Evolutionary conservation across 192 early-diverging fungal genomes (phyloP), one percentile per base, ranked within the genome.

Genomic region (Coemansia pectinata): DNA sequence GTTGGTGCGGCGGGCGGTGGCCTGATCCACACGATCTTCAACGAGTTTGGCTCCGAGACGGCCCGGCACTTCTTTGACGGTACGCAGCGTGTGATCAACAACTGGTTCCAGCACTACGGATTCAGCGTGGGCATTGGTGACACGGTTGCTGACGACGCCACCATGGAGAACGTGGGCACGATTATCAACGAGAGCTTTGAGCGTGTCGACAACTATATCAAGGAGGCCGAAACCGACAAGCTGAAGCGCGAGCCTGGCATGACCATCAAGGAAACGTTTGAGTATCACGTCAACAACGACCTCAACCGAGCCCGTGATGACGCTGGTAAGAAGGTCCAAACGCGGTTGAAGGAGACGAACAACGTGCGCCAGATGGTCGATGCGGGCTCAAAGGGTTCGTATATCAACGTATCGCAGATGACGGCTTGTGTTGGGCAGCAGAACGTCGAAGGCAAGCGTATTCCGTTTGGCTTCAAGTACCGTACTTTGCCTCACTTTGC

Each of bases 361-460:
- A 99, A 99, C 81, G 92, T 96, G 55, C 92, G 92, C 45, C 93
- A 96, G 85, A 99, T 99, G 97, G 93, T 95, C 31, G 88, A 94
- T 38, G 87, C 95, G 21, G 97, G 97, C 58, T 96, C 96, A 36
- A 99, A 99, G 73, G 97, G 97, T 55, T 95, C 93, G 9, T 90
- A 90, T 63, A 93, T 99, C 64, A 99, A 99, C 78, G 90, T 97
- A 40, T 95, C 96, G 29, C 97, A 99, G 84, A 99, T 99, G 94
- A 86, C 94, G 19, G 95, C 95, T 19, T 95, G 93, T 92, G 96
- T 99, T n/a, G 97, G 97, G 44, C 97, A 98, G 82, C 97, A 99
- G 78, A 95, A 95, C 84, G 96, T 99, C n/a, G 96, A 99, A 72
- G 97, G 97, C 70, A 95, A 95, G 74, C 95, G 97, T 68, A 97